Evolutionary conservation across 305 asterid genomes (phyloP).

Genomic region (Fraxinus baroniana): DNA sequence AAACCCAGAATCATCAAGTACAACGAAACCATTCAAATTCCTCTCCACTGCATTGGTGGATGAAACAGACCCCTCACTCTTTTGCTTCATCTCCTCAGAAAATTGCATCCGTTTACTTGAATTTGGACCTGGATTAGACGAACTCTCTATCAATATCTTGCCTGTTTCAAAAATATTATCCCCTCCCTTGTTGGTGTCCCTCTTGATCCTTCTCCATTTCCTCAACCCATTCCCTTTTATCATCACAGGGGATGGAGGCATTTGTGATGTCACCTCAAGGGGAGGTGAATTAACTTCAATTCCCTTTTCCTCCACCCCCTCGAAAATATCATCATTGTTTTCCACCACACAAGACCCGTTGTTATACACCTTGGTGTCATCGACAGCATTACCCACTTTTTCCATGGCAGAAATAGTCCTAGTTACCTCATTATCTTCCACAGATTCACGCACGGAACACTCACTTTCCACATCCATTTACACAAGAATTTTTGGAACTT

Average conservation of each 20-base stretch:
- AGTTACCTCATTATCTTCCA: slow-evolving; percentile 34
- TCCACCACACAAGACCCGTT: slow-evolving; percentile 27
- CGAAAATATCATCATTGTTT: background rate
- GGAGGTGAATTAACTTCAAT: slow-evolving; percentile 20
- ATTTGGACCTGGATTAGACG: slow-evolving; percentile 23
- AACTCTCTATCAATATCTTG: slow-evolving; percentile 36
- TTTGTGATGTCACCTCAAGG: background rate
- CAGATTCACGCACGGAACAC: slow-evolving; percentile 32
- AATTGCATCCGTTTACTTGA: slow-evolving; percentile 36
- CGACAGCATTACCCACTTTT: slow-evolving; percentile 23
- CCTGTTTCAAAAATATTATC: slow-evolving; percentile 20
- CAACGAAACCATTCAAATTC: slow-evolving; percentile 32
- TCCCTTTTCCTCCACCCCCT: slow-evolving; percentile 17
- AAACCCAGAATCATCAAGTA: slow-evolving; percentile 33
- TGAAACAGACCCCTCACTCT: slow-evolving; percentile 56
- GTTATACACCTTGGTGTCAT: slow-evolving; percentile 18
- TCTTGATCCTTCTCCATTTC: slow-evolving; percentile 52
- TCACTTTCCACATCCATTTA: slow-evolving; percentile 48
- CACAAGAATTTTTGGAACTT: background rate
- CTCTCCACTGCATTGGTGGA: slow-evolving; percentile 41
- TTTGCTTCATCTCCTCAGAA: slow-evolving; percentile 41
- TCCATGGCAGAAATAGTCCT: slow-evolving; percentile 6
- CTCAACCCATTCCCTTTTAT: slow-evolving; percentile 43
- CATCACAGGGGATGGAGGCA: slow-evolving; percentile 18
- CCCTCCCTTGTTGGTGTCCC: slow-evolving; percentile 31